phyloP scores from a whole-genome alignment of 495 filamentous ascomycete genomes.

The Penicillium cosmopolitanum region DNA sequence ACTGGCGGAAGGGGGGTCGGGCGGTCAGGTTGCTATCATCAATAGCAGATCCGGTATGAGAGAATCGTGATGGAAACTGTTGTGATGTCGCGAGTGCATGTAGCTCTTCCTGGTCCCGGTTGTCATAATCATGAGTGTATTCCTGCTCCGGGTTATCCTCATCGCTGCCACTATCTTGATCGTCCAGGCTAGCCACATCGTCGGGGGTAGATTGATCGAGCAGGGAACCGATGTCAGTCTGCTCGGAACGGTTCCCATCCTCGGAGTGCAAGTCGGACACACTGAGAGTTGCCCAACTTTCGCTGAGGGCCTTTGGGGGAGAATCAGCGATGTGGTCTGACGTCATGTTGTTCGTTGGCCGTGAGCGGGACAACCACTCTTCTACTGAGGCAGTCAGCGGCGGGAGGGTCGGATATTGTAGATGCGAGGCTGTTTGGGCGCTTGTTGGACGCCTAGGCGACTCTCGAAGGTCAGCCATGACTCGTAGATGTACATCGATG shows the following conservation, averaged over 20 bases:
- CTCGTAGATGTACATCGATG: constrained; percentile 18
- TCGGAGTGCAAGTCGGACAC: constrained; percentile 50
- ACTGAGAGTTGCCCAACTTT: constrained; percentile 54
- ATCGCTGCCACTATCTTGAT: constrained; percentile 44
- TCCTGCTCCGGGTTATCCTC: constrained; percentile 26
- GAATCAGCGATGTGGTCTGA: constrained; percentile 32
- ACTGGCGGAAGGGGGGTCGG: constrained; percentile 36
- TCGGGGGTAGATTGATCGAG: constrained; percentile 49
- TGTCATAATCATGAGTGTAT: constrained; percentile 31
- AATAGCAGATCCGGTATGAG: constrained; percentile 36
- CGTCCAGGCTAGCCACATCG: constrained; percentile 54
- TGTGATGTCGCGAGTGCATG: constrained; percentile 41
- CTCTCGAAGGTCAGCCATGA: constrained; percentile 49
- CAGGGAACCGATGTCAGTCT: constrained; percentile 49
- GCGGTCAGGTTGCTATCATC: constrained; percentile 51
- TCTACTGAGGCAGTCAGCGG: constrained; percentile 50
- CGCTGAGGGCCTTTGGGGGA: constrained; percentile 40
- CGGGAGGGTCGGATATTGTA: constrained; percentile 51
- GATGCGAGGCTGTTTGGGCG: constrained; percentile 35
- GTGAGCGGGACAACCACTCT: constrained; percentile 53
- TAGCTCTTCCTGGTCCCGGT: constrained; percentile 31
- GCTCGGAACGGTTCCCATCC: constrained; percentile 49
- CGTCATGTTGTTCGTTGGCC: constrained; percentile 48
- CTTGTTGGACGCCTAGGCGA: constrained; percentile 37
- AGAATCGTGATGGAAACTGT: constrained; percentile 47